A percentile compares a stretch with the other conserved stretches of the same genome.
phyloP scores from a whole-genome alignment of 2,329 filamentous ascomycete species.

The Seiridium cupressi region DNA sequence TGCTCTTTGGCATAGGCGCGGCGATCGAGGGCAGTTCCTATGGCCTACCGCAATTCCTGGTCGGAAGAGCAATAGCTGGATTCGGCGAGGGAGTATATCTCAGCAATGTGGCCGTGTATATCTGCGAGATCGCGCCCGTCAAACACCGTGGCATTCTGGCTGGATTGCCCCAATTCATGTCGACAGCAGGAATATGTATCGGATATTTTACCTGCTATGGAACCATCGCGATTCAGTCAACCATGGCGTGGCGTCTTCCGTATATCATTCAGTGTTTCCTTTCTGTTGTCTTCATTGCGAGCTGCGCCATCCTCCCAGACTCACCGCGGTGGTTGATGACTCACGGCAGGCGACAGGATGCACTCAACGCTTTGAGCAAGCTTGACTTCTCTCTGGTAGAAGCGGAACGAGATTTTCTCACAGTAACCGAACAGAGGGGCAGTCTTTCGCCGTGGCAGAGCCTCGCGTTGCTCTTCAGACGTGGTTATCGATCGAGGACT shows the following conservation, averaged over 20 bases:
- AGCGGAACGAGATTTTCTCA: slow-evolving; percentile 46
- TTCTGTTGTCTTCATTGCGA: slow-evolving; percentile 34
- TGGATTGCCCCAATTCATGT: slow-evolving; percentile 51
- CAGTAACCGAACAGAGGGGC: slow-evolving; percentile 19
- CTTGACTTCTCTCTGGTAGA: slow-evolving; percentile 43
- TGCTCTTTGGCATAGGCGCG: slow-evolving; percentile 51
- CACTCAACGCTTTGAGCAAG: slow-evolving; percentile 36
- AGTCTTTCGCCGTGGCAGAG: slow-evolving; percentile 30
- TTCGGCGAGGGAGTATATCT: slow-evolving; percentile 59
- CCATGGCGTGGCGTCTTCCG: slow-evolving; percentile 55
- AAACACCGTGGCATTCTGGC: slow-evolving; percentile 47
- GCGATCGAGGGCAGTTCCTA: slow-evolving; percentile 48
- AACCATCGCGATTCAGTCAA: slow-evolving; percentile 41
- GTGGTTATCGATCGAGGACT: slow-evolving; percentile 34
- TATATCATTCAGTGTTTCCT: slow-evolving; percentile 46
- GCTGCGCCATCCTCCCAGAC: slow-evolving; percentile 45
- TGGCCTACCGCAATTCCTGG: slow-evolving; percentile 49
- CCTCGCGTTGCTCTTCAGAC: slow-evolving; percentile 30
- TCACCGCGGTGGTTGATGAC: slow-evolving; percentile 57
- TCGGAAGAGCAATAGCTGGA: slow-evolving; percentile 54
- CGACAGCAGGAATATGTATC: slow-evolving; percentile 45
- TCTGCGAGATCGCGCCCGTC: slow-evolving; percentile 59
- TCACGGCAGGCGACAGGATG: slow-evolving; percentile 44
- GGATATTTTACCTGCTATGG: slow-evolving; percentile 64
- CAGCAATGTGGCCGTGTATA: slow-evolving; percentile 56